Evolutionary conservation across 2,329 filamentous ascomycete species (phyloP).

Genomic region (Ascochyta koolunga): DNA sequence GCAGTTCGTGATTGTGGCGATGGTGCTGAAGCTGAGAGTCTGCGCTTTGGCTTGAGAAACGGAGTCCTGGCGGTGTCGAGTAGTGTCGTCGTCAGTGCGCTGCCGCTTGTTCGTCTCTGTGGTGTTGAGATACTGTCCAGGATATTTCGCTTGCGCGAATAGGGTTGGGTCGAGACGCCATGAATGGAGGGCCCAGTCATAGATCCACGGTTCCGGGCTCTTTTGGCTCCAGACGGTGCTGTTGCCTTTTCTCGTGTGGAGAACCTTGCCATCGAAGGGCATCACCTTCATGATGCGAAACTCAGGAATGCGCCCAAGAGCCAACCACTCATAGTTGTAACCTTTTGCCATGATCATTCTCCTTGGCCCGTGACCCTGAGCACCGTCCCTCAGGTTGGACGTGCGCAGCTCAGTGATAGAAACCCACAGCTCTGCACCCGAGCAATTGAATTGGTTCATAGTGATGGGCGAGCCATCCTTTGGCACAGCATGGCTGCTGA

Average conservation of each 20-base stretch:
- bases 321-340: conserved; percentile 28
- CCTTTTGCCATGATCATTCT: neutral
- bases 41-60: no score
- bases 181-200: conserved; percentile 3
- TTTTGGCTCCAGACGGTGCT: neutral
- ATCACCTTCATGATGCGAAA: conserved; percentile 8
- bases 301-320: conserved; percentile 12
- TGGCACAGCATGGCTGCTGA: no score
- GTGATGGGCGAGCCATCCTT: no score
- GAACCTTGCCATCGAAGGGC: conserved; percentile 21
- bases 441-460: no score
- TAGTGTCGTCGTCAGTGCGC: no score
- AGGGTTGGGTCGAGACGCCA: conserved; percentile 4
- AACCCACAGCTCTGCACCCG: no score
- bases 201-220: conserved; percentile 10
- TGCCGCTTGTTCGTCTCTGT: no score
- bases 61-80: no score
- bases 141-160: neutral
- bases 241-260: conserved; percentile 5
- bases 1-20: no score
- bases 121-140: no score
- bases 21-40: no score
- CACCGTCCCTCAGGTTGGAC: conserved; percentile 1
- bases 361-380: neutral
- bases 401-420: conserved; percentile 16